Base-by-base conservation (phyloP, 2,329 filamentous ascomycete species). In the Cladosporium sp. region DNA sequence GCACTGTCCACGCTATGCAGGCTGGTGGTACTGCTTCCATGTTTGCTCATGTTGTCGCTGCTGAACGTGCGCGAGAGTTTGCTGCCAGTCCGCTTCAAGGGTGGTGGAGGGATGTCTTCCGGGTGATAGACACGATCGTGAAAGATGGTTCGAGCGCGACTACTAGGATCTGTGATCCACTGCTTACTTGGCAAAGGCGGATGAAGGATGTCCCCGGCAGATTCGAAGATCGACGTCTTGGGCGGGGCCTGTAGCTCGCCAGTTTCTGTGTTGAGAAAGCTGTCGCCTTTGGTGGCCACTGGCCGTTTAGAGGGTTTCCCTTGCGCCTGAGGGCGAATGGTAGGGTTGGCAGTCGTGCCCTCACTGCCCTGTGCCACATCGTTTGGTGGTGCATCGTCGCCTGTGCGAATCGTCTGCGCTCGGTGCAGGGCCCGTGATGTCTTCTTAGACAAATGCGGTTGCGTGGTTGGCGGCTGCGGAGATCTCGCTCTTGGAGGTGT, bases 71-170 rank as follows among this genome's bases (percentile, higher is more conserved):
- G 69, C 1, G 56, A 60, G 32, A 63, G 52, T 41, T 56, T 50
- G 12, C 57, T 60, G 17, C 37, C 54, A 37, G 52, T 63, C 18
- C 58, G 74, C 67, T 64, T 79, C 58, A 59, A 70, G 13, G 88
- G 86, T 7, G 90, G 88, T 1, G 86, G 83, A 1, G 93, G 93
- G 30, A 99, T 96, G 63, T 99, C 93, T 38, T 86, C 80, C 0
- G 93, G 91, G 61, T 96, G 89, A 65, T 99, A 99, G 13, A 99
- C 82, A 9, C 93, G 85, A 67, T 99, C 93, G 68, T 99, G 93
- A 69, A 97, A 97, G 54, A 99, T 99, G 1, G 92, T 92, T 41
- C 89, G 82, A 0, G 89, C 84, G 13, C 93, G 85, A 44, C 82
- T 85, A 1, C 84, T 78, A 7, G 93, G 92, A 60, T 97, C 87